Percentiles rank a stretch among this genome's conserved stretches.
Evolutionary conservation across 495 filamentous ascomycete species (phyloP).

Genomic region (Hyaloscypha hepaticicola): DNA sequence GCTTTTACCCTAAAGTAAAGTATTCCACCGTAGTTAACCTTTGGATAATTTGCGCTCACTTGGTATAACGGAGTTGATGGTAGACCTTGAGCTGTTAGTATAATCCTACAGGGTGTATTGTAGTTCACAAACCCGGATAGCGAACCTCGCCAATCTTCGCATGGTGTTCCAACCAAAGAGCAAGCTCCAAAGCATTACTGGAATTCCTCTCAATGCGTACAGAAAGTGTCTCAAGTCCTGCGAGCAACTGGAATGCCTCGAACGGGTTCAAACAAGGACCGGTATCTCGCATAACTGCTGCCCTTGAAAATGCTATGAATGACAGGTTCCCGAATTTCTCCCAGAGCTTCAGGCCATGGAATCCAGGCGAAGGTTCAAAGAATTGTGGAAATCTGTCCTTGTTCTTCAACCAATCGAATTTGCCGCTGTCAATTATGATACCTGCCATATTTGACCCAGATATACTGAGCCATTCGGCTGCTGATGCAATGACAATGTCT

Average conservation of each 20-base stretch:
- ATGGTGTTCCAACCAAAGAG: slow-evolving; percentile 77
- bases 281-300: slow-evolving; percentile 84
- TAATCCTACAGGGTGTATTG: not conserved
- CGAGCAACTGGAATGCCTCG: slow-evolving; percentile 83
- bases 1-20: not conserved
- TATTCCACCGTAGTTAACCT: not conserved
- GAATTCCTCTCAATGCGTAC: slow-evolving; percentile 84
- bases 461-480: slow-evolving; percentile 98
- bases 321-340: slow-evolving; percentile 74
- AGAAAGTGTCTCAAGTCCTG: slow-evolving; percentile 86
- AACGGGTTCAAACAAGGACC: slow-evolving; percentile 86
- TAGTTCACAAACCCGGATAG: not conserved
- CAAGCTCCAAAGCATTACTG: slow-evolving; percentile 75
- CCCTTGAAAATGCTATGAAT: slow-evolving; percentile 25
- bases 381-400: slow-evolving; percentile 88
- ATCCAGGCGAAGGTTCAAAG: slow-evolving; percentile 84
- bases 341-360: slow-evolving; percentile 96
- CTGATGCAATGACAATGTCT: slow-evolving; percentile 91
- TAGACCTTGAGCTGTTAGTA: not conserved
- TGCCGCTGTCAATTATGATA: slow-evolving; percentile 85
- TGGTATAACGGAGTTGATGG: not conserved
- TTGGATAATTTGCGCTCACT: not conserved
- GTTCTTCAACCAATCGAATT: slow-evolving; percentile 93
- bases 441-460: slow-evolving; percentile 94
- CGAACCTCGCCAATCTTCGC: not conserved